Base-by-base conservation (phyloP, 371 early-diverging fungal species). In the Dinochytrium kinnereticum region DNA sequence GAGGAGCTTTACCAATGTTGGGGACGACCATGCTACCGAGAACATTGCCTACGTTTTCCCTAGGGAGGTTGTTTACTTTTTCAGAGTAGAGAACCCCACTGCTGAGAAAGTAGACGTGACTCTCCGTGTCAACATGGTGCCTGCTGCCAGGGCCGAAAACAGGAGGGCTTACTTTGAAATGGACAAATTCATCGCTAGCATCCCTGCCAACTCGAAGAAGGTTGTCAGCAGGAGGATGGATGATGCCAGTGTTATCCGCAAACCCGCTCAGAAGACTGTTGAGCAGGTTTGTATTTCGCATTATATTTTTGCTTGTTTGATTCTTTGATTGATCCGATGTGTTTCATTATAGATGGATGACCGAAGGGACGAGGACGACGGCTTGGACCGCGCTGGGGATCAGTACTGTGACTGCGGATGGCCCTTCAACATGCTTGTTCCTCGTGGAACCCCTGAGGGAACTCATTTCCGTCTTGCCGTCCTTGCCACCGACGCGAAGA, bases 131-230 rank as follows among this genome's bases (percentile, higher is more conserved):
- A 59, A 24, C 64, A 2, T 70, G n/a, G 71, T 31, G 2, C 71
- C 59, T 10, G 37, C 31, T 26, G 33, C 61, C 39, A 19, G 19
- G 28, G 36, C 61, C 61, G 61, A 70, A 24, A 31, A 70, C 71
- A 51, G 71, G 17, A 61, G 71, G 26, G 30, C 71, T n/a, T 70
- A 70, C 71, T 37, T 70, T 38, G 71, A 70, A 44, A 70, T 70
- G 71, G 71, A 70, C 71, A 70, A 70, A 44, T 70, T 70, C 71
- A 70, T 37, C n/a, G n/a, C n/a, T n/a, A n/a, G n/a, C n/a, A n/a
- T n/a, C n/a, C n/a, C n/a, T 24, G 64, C 38, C 61, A 70, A 51
- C 71, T 5, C 61, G 37, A 51, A 51, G 39, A 33, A 70, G 24
- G 61, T 70, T 39, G 59, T 70, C 30, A 21, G 44, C n/a, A 51